These are phyloP conservation scores for Colletotrichum phormii DNA, from an alignment of 2,329 filamentous ascomycete genomes.

Conservation along the genomic window DNA sequence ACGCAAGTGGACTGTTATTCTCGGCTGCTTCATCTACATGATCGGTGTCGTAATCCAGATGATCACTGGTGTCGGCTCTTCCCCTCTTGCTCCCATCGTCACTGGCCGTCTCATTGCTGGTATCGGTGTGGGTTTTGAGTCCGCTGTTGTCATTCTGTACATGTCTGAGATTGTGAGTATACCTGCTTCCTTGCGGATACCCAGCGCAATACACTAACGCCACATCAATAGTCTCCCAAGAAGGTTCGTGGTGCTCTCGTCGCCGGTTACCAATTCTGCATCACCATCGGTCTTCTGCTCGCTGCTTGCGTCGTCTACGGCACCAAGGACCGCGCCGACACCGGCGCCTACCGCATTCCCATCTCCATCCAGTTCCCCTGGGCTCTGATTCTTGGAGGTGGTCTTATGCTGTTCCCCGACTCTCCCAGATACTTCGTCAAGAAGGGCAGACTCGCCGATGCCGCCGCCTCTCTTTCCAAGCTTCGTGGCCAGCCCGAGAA, in stretches of 20 bases:
- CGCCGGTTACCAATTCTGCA: constrained; percentile 86
- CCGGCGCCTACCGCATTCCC: constrained; percentile 81
- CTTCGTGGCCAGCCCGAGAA: constrained; percentile 80
- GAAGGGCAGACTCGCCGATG: constrained; percentile 75
- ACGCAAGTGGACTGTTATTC: constrained; percentile 78
- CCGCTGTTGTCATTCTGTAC: constrained; percentile 84
- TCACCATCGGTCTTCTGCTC: constrained; percentile 82
- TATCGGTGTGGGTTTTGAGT: constrained; percentile 84
- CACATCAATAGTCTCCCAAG: constrained; percentile 60
- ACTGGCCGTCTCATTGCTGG: constrained; percentile 81
- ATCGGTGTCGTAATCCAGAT: constrained; percentile 77
- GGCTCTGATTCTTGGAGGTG: constrained; percentile 79
- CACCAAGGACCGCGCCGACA: constrained; percentile 71
- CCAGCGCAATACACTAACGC: constrained; percentile 25
- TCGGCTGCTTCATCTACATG: constrained; percentile 77
- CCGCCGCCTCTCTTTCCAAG: constrained; percentile 70
- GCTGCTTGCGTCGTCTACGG: constrained; percentile 81
- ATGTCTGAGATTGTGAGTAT: constrained; percentile 81
- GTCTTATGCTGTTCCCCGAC: constrained; percentile 83
- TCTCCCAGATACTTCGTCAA: constrained; percentile 89
- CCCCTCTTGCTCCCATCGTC: constrained; percentile 72
- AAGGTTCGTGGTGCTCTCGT: constrained; percentile 83
- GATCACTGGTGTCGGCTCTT: constrained; percentile 55
- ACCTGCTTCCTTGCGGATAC: neutral
- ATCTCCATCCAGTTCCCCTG: constrained; percentile 85